phyloP scores from a whole-genome alignment of 2,329 filamentous ascomycete species.

The Stachybotrys chlorohalonatus region DNA sequence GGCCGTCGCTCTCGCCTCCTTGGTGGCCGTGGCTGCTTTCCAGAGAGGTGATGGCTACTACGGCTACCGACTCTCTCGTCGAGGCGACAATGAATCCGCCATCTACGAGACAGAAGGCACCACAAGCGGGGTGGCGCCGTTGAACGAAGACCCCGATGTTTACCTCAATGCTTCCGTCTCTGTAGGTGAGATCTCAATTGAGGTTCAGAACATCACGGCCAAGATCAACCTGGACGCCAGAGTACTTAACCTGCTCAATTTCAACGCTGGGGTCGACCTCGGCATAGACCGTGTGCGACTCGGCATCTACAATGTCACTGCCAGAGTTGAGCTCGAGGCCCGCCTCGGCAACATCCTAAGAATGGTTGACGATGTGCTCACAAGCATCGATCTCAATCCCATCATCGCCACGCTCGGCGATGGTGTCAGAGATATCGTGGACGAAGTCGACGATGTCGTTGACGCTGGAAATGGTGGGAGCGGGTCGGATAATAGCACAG shows the following conservation, averaged over 20 bases:
- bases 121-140: slow-evolving; percentile 28
- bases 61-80: slow-evolving; percentile 43
- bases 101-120: slow-evolving; percentile 46
- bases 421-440: slow-evolving; percentile 37
- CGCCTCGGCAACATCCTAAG: slow-evolving; percentile 49
- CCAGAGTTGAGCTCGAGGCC: slow-evolving; percentile 50
- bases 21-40: slow-evolving; percentile 20
- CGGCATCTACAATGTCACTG: slow-evolving; percentile 48
- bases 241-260: slow-evolving; percentile 41
- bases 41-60: slow-evolving; percentile 36
- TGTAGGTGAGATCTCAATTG: slow-evolving; percentile 49
- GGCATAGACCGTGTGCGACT: slow-evolving; percentile 48
- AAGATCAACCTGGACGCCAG: slow-evolving; percentile 1
- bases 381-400: slow-evolving; percentile 52
- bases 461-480: slow-evolving; percentile 3
- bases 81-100: slow-evolving; percentile 39
- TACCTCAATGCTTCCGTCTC: slow-evolving; percentile 50
- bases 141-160: slow-evolving; percentile 43
- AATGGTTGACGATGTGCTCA: slow-evolving; percentile 50
- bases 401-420: slow-evolving; percentile 46
- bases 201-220: slow-evolving; percentile 50
- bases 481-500: neutral
- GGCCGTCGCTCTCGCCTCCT: slow-evolving; percentile 15
- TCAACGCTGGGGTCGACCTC: slow-evolving; percentile 52
- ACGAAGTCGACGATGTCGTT: slow-evolving; percentile 14